Conservation (phyloP, 1,284 basidiomycete genomes). For the Veloporphyrellus conicus region DNA sequence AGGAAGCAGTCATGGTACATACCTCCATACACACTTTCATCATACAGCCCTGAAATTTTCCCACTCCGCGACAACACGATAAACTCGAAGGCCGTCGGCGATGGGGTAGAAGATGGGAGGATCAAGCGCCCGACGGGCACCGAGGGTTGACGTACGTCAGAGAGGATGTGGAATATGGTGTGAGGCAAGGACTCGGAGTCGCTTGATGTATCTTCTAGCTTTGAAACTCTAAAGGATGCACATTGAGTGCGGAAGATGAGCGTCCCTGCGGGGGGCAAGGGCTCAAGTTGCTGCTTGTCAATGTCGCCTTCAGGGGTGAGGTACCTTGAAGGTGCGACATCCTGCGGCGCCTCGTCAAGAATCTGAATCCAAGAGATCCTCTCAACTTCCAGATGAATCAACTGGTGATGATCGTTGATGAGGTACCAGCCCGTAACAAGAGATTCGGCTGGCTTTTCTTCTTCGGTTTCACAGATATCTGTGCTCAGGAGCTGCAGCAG, state of each 20-base stretch:
- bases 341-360: background rate
- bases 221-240: conserved; percentile 6
- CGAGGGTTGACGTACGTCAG: background rate
- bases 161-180: conserved; percentile 15
- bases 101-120: conserved; percentile 12
- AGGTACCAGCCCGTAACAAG: background rate
- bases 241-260: background rate
- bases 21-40: conserved; percentile 12
- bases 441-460: background rate
- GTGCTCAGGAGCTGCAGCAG: background rate
- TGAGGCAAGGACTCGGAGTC: conserved; percentile 2
- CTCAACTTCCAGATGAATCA: background rate
- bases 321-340: background rate
- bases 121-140: conserved; percentile 18
- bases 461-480: background rate
- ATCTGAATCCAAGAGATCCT: background rate
- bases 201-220: background rate
- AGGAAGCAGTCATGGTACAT: conserved; percentile 16
- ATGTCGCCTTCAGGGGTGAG: background rate
- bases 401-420: background rate
- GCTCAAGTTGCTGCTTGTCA: background rate
- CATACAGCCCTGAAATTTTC: conserved; percentile 5
- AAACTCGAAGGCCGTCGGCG: conserved; percentile 10
- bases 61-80: conserved; percentile 20
- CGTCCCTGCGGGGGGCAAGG: background rate